Evolutionary conservation across 495 filamentous ascomycete species (phyloP).

Genomic region (Talaromyces ruber): DNA sequence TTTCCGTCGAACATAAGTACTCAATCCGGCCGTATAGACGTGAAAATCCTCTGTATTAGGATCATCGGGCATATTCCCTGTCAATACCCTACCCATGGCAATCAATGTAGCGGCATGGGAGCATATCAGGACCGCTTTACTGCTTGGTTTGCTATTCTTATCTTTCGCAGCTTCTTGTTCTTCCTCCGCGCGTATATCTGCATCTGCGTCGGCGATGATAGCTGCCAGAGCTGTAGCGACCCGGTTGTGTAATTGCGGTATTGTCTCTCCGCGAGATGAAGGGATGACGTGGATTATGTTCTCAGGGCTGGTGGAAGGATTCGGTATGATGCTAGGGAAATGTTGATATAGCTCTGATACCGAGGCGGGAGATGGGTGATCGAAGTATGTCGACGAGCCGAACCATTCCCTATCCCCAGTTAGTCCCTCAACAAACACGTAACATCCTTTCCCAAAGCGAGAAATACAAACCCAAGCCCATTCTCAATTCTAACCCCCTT

Average conservation of each 20-base stretch:
- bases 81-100: constrained; percentile 71
- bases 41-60: constrained; percentile 66
- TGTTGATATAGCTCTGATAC: constrained; percentile 46
- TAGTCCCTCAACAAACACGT: neutral
- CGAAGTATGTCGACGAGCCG: constrained; percentile 57
- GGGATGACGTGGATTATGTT: constrained; percentile 58
- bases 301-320: constrained; percentile 28
- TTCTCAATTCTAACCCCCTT: constrained; percentile 59
- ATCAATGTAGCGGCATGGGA: constrained; percentile 90
- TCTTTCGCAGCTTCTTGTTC: constrained; percentile 4
- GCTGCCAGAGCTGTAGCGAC: constrained; percentile 58
- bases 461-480: constrained; percentile 53
- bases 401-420: constrained; percentile 68
- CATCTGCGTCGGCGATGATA: constrained; percentile 66
- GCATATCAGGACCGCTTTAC: constrained; percentile 66
- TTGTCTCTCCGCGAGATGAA: constrained; percentile 62
- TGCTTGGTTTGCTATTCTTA: constrained; percentile 12
- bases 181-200: constrained; percentile 32
- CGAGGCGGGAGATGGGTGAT: constrained; percentile 71
- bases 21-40: constrained; percentile 79
- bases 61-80: constrained; percentile 64
- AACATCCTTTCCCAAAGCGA: neutral
- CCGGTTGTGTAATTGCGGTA: constrained; percentile 71
- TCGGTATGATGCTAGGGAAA: constrained; percentile 48
- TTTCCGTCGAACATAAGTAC: constrained; percentile 44